Evolutionary conservation across 805 yeast species (phyloP), one percentile per base, ranked within the genome.

Genomic region (Metschnikowia koreensis): DNA sequence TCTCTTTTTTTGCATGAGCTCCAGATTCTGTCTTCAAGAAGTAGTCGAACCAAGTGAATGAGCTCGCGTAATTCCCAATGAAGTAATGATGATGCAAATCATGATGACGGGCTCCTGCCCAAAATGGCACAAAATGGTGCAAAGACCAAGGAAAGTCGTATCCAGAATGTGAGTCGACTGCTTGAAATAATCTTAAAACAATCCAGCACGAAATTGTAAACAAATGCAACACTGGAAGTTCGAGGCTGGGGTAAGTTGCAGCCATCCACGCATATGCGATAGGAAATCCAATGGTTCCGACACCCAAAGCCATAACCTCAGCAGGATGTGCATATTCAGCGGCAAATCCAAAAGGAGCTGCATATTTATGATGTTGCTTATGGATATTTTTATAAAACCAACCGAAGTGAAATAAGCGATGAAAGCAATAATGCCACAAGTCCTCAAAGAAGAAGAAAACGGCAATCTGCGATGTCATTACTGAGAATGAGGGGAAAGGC

Each of bases 71-170:
- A 60, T 77, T 77, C 16, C 86, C 86, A 53, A 81, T 80, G 57
- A 81, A 81, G 63, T 76, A 78, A 59, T 80, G 86, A 57, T 81
- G 86, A 57, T 81, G 86, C 53, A 76, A 74, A 60, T 81, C 86
- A 60, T 81, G 86, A 60, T 81, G 86, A 51, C 78, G 83, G 38
- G 84, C 84, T 33, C 85, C 86, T 9, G 86, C 84, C 86, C 86
- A 81, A 66, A 81, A 74, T 41, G 86, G 86, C n/a, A 81, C 47
- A 62, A 80, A 70, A 51, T 79, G 65, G 63, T 81, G 79, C 60
- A 81, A 71, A 1, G 84, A 80, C 82, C 81, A 80, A 4, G 86
- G 86, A 66, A 81, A 81, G 52, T 81, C 84, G 60, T 81, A 81
- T 38, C 86, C 86, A 2, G 83, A 79, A 58, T 81, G 86, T 12